A percentile compares a stretch with the other conserved stretches of the same genome.
These are phyloP conservation scores for Fusarium papillatum DNA, from an alignment of 2,329 filamentous ascomycete genomes.

Conservation along the genomic window DNA sequence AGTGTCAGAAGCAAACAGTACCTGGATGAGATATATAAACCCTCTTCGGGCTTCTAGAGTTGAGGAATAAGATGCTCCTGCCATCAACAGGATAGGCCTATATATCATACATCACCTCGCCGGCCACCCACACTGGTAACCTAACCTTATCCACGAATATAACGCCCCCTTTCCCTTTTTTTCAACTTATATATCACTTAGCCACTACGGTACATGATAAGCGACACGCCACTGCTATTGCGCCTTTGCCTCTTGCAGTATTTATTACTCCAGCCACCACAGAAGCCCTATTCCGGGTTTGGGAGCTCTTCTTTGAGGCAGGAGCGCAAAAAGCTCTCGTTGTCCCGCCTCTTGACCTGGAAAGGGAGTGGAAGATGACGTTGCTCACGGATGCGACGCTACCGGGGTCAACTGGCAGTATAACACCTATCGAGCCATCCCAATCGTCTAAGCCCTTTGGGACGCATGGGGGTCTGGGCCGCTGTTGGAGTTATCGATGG, in stretches of 20 bases:
- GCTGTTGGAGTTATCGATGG: background rate
- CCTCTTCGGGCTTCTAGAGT: background rate
- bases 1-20: background rate
- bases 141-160: no score
- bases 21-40: background rate
- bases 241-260: background rate
- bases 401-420: background rate
- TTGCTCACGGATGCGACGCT: background rate
- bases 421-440: no score
- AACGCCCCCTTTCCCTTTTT: background rate
- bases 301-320: background rate
- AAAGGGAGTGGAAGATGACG: background rate
- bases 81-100: rapidly evolving
- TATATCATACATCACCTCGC: background rate
- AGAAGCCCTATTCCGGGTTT: no score
- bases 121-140: background rate
- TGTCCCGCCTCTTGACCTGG: background rate
- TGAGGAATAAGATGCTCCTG: background rate
- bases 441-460: no score
- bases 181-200: background rate
- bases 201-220: background rate
- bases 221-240: no score
- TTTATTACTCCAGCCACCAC: no score
- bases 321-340: background rate
- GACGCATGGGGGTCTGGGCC: no score